Conservation (phyloP, 1,284 basidiomycete species). For the Heterobasidion irregulare region DNA sequence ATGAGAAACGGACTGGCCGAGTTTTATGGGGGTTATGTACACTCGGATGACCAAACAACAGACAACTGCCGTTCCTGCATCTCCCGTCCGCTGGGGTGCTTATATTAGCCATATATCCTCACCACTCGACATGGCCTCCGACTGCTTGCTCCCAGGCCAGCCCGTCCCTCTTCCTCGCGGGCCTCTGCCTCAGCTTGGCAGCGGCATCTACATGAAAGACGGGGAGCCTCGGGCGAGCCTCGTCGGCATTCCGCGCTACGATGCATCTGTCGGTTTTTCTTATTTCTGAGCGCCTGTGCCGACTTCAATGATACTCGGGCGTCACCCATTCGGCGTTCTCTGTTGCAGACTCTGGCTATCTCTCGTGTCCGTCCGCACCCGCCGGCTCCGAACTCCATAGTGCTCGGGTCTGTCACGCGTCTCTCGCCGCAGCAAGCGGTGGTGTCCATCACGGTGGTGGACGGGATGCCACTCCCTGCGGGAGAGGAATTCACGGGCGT, state of each 20-base stretch:
- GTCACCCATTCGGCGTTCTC: conserved; percentile 14
- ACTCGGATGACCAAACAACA: conserved; percentile 4
- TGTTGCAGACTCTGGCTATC: conserved; percentile 46
- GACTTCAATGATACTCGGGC: conserved; percentile 17
- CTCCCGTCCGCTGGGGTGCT: conserved; percentile 1
- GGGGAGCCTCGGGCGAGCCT: conserved; percentile 67
- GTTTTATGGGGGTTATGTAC: conserved; percentile 2
- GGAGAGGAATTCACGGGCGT: conserved; percentile 95
- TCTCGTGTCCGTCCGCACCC: conserved; percentile 57
- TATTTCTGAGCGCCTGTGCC: conserved; percentile 15
- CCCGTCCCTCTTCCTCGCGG: conserved; percentile 56
- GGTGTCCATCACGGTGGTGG: conserved; percentile 84
- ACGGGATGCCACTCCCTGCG: conserved; percentile 79
- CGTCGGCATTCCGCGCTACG: conserved; percentile 53
- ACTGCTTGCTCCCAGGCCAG: conserved; percentile 74
- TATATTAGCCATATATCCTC: not conserved
- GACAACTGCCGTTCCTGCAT: conserved; percentile 1
- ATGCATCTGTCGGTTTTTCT: conserved; percentile 57
- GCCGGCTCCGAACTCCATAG: conserved; percentile 60
- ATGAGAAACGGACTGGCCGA: not conserved
- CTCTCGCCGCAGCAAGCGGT: conserved; percentile 85
- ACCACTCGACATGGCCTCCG: conserved; percentile 20
- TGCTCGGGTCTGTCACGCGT: conserved; percentile 79
- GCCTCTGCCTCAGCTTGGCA: conserved; percentile 52
- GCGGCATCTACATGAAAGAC: conserved; percentile 63